These are phyloP conservation scores for Aegilops umbellulata DNA, from an alignment of 176 grass and related monocot genomes.

Conservation along the genomic window DNA sequence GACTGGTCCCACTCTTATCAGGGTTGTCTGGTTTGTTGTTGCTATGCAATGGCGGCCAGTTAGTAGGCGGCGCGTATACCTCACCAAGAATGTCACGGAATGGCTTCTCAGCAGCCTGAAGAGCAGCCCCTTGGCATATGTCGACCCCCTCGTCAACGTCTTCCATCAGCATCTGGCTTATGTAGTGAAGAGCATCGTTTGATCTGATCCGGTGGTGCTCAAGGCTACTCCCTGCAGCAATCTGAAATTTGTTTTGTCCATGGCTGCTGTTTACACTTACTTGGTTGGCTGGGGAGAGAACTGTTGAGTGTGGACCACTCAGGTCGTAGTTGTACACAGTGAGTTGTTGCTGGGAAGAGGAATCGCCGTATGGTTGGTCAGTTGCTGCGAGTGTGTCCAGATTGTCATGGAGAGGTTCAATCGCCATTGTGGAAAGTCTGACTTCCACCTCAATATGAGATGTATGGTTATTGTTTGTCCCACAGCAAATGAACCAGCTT, in stretches of 20 bases:
- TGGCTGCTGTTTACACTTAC: neutral
- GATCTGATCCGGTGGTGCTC: conserved; percentile 19
- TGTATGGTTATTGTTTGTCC: neutral
- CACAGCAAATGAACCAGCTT: neutral
- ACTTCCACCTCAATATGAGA: neutral
- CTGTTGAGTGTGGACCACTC: neutral
- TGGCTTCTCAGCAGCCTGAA: conserved; percentile 43
- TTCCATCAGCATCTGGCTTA: conserved; percentile 44
- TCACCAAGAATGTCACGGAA: conserved; percentile 46
- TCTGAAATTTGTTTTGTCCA: neutral
- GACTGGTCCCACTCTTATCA: neutral
- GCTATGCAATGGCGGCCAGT: neutral
- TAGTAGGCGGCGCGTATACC: conserved; percentile 14
- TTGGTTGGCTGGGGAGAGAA: neutral
- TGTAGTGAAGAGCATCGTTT: conserved; percentile 27
- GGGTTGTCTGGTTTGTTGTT: neutral
- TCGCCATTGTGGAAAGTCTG: neutral
- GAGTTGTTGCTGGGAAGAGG: neutral
- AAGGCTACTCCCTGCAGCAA: neutral
- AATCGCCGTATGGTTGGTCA: neutral
- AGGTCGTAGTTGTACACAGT: neutral
- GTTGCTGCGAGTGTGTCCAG: neutral
- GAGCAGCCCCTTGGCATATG: conserved; percentile 9
- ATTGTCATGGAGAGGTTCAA: neutral
- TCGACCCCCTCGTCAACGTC: conserved; percentile 29